Percentiles rank a stretch among this genome's conserved stretches.
Evolutionary conservation across 2,329 filamentous ascomycete genomes (phyloP).

Genomic region (Daldinia eschscholtzii): DNA sequence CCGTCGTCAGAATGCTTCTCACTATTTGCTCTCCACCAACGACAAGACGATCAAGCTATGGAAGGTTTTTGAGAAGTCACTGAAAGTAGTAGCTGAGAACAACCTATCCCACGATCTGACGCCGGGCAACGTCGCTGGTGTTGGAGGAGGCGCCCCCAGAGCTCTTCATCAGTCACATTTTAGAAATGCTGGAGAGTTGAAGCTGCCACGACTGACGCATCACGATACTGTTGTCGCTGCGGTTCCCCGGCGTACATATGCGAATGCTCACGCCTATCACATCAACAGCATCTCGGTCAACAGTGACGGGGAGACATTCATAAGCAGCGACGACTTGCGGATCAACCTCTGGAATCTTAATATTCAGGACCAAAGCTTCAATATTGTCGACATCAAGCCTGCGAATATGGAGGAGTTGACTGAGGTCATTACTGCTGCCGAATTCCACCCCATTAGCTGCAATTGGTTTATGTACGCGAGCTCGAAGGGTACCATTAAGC

Average conservation of each 20-base stretch:
- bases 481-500: slow-evolving; percentile 98
- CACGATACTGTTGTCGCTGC: slow-evolving; percentile 98
- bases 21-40: slow-evolving; percentile 98
- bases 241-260: slow-evolving; percentile 94
- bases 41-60: slow-evolving; percentile 99
- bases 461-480: slow-evolving; percentile 99
- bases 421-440: slow-evolving; percentile 97
- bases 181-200: slow-evolving; percentile 83
- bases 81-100: slow-evolving; percentile 99
- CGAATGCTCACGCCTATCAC: slow-evolving; percentile 98
- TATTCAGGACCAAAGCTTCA: slow-evolving; percentile 99
- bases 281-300: slow-evolving; percentile 99
- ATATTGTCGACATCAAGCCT: slow-evolving; percentile 99
- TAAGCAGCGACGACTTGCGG: slow-evolving; percentile 96
- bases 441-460: slow-evolving; percentile 96
- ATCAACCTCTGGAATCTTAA: slow-evolving; percentile 99
- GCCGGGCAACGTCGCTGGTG: slow-evolving; percentile 77
- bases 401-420: slow-evolving; percentile 99
- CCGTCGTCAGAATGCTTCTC: slow-evolving; percentile 95
- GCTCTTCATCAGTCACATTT: slow-evolving; percentile 80
- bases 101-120: slow-evolving; percentile 96
- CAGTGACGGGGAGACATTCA: slow-evolving; percentile 98
- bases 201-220: slow-evolving; percentile 94
- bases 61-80: slow-evolving; percentile 99
- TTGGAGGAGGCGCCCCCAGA: slow-evolving; percentile 79